Evolutionary conservation across 106 monocot genomes (phyloP).

Genomic region (Vanilla planifolia): DNA sequence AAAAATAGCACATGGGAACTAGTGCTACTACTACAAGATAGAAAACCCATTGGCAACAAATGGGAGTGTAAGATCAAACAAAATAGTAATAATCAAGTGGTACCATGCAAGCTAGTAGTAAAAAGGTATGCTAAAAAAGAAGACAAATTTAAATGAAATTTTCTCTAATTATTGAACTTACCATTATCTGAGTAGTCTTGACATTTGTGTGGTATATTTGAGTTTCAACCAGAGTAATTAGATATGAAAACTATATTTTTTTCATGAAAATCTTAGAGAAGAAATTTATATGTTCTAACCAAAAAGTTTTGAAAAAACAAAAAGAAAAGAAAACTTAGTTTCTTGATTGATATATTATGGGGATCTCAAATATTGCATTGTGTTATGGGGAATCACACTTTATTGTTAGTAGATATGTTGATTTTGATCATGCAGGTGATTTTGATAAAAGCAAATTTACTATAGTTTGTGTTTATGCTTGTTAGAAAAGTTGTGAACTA

Average conservation of each 20-base stretch:
- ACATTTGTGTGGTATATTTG: not conserved
- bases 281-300: not conserved
- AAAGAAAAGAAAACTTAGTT: not conserved
- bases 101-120: not conserved
- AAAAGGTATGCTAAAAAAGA: not conserved
- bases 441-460: constrained; percentile 2
- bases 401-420: constrained; percentile 1
- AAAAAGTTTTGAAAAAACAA: not conserved
- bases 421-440: constrained; percentile 13
- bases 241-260: not conserved
- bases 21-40: no score
- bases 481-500: constrained; percentile 1
- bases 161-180: not conserved
- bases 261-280: not conserved
- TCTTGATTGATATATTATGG: not conserved
- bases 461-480: constrained; percentile 1
- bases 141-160: not conserved
- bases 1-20: not conserved
- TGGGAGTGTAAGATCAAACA: no score
- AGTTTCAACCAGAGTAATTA: not conserved
- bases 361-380: constrained; percentile 4
- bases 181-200: not conserved
- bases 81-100: no score
- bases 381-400: not conserved
- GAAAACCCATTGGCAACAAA: no score